Conservation (phyloP, 192 early-diverging fungal genomes). For the Funneliformis geosporum region DNA sequence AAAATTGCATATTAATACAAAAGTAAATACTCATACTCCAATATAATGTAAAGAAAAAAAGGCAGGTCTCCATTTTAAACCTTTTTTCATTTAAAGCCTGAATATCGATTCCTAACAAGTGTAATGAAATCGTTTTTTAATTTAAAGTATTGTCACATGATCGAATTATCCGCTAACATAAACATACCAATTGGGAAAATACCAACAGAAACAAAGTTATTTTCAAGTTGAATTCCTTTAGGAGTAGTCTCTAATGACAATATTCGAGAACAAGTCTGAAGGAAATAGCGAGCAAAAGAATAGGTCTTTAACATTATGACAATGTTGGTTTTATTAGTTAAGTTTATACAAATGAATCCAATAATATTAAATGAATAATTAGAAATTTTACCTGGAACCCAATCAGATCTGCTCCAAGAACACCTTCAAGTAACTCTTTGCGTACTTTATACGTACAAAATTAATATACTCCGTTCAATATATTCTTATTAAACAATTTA, state of each 20-base stretch:
- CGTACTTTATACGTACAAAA: slow-evolving; percentile 48
- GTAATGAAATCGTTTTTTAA: background rate
- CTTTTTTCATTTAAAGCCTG: slow-evolving; percentile 72
- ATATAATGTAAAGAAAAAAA: background rate
- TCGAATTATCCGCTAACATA: background rate
- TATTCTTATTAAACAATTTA: background rate
- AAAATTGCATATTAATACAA: background rate
- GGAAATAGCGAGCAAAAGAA: slow-evolving; percentile 88
- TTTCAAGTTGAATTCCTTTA: slow-evolving; percentile 78
- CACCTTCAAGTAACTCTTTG: slow-evolving; percentile 85
- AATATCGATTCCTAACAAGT: slow-evolving; percentile 70
- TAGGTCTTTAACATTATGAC: slow-evolving; percentile 71
- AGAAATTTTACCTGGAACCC: slow-evolving; percentile 60
- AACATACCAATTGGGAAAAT: slow-evolving; percentile 87
- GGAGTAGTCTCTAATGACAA: slow-evolving; percentile 86
- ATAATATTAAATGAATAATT: background rate
- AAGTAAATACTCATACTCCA: background rate
- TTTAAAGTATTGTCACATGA: too few relatives aligned
- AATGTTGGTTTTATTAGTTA: background rate
- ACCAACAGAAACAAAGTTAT: slow-evolving; percentile 78
- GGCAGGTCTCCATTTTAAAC: background rate
- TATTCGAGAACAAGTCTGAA: slow-evolving; percentile 86
- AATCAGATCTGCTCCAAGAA: slow-evolving; percentile 85
- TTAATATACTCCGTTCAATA: too few relatives aligned
- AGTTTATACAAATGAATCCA: background rate